Conservation (phyloP, 176 grass and related monocot species). For the Otatea glauca region DNA sequence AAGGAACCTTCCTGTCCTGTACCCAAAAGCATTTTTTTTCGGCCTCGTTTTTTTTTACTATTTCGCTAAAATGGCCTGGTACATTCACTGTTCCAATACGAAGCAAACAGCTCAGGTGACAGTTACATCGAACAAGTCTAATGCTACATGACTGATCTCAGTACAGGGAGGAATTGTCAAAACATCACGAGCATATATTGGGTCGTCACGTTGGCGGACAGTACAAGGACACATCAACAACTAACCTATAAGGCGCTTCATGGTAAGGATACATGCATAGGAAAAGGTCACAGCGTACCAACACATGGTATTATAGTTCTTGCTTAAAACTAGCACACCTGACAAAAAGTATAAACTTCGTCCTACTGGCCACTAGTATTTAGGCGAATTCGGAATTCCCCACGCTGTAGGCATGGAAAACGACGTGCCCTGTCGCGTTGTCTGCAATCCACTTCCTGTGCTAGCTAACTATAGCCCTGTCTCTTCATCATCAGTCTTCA, state of each 20-base stretch:
- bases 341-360: background rate
- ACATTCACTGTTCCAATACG: background rate
- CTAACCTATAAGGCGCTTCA: background rate
- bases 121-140: background rate
- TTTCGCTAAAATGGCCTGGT: background rate
- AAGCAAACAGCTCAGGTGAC: constrained; percentile 1
- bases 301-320: constrained; percentile 27
- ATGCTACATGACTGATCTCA: background rate
- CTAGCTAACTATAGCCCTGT: background rate
- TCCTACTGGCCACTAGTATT: background rate
- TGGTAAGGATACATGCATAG: background rate
- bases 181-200: background rate
- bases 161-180: background rate
- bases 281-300: background rate
- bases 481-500: background rate
- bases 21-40: background rate
- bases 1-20: background rate
- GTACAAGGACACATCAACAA: background rate
- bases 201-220: background rate
- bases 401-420: background rate
- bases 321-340: constrained; percentile 5
- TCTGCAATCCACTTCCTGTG: background rate
- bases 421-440: background rate
- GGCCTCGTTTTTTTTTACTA: too few relatives aligned
- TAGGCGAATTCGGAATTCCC: background rate